Conservation (phyloP, 2,329 filamentous ascomycete genomes). For the Colletotrichum coccodes region DNA sequence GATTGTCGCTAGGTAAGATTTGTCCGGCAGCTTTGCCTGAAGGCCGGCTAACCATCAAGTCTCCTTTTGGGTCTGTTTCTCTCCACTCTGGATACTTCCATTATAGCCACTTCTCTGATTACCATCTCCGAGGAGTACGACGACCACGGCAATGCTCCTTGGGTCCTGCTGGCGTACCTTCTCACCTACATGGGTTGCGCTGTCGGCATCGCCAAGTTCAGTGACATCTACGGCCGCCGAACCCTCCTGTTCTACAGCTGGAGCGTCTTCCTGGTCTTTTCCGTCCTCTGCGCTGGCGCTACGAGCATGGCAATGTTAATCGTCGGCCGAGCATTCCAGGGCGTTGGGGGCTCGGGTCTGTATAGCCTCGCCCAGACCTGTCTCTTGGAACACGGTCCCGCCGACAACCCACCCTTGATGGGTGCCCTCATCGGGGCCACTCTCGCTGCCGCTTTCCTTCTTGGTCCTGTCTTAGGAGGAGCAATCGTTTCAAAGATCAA, state of each 20-base stretch:
- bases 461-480: constrained; percentile 68
- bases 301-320: constrained; percentile 64
- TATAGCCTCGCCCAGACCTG: constrained; percentile 69
- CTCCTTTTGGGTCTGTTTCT: constrained; percentile 62
- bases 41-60: constrained; percentile 15
- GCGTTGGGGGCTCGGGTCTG: constrained; percentile 69
- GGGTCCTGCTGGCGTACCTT: constrained; percentile 66
- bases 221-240: constrained; percentile 67
- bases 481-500: constrained; percentile 61
- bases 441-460: constrained; percentile 65
- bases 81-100: constrained; percentile 67
- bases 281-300: constrained; percentile 62
- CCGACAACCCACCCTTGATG: constrained; percentile 61
- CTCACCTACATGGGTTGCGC: constrained; percentile 69
- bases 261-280: constrained; percentile 65
- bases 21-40: not conserved
- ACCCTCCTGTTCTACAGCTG: constrained; percentile 61
- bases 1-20: constrained; percentile 48
- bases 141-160: constrained; percentile 62
- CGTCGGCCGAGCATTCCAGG: constrained; percentile 67
- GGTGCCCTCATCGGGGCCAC: constrained; percentile 66
- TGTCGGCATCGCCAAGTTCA: constrained; percentile 67
- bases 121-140: constrained; percentile 63
- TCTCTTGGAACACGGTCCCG: constrained; percentile 65
- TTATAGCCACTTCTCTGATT: constrained; percentile 67